Percentiles rank a stretch among this genome's conserved stretches.
Conservation (phyloP, 225 moss, liverwort and hornwort genomes). For the Takakia lepidozioides region DNA sequence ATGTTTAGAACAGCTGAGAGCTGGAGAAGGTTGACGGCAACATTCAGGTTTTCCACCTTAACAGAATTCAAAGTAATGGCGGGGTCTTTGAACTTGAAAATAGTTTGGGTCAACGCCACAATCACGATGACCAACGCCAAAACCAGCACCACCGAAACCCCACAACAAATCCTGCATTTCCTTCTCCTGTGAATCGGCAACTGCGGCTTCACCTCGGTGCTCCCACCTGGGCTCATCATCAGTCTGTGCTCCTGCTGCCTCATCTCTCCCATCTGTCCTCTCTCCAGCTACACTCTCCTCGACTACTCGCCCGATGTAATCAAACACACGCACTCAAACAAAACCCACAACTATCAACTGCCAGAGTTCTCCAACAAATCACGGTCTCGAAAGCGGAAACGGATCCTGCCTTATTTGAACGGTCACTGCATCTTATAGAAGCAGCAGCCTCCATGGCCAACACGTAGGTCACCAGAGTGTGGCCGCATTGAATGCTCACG, state of each 20-base stretch:
- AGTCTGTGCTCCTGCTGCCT: constrained; percentile 34
- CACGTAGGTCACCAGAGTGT: no score
- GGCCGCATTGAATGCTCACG: no score
- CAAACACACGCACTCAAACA: no score
- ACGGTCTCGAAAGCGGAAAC: no score
- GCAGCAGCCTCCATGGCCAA: no score
- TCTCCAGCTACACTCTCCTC: no score
- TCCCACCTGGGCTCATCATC: constrained; percentile 16
- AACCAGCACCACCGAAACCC: constrained; percentile 11
- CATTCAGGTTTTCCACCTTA: constrained; percentile 25
- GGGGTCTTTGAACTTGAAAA: constrained; percentile 50
- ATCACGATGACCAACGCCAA: constrained; percentile 20
- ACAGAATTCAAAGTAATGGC: constrained; percentile 10
- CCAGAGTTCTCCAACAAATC: no score
- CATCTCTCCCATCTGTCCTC: constrained; percentile 8
- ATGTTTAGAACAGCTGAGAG: constrained; percentile 16
- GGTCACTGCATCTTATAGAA: no score
- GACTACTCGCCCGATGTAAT: no score
- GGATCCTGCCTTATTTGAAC: no score
- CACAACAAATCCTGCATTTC: constrained; percentile 31
- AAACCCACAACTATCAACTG: no score
- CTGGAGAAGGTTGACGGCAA: constrained; percentile 13
- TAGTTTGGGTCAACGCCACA: constrained; percentile 27
- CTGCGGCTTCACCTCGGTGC: constrained; percentile 1
- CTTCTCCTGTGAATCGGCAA: constrained; percentile 25